These are phyloP conservation scores for Tothia fuscella DNA, from an alignment of 2,329 filamentous ascomycete species.

Conservation along the genomic window DNA sequence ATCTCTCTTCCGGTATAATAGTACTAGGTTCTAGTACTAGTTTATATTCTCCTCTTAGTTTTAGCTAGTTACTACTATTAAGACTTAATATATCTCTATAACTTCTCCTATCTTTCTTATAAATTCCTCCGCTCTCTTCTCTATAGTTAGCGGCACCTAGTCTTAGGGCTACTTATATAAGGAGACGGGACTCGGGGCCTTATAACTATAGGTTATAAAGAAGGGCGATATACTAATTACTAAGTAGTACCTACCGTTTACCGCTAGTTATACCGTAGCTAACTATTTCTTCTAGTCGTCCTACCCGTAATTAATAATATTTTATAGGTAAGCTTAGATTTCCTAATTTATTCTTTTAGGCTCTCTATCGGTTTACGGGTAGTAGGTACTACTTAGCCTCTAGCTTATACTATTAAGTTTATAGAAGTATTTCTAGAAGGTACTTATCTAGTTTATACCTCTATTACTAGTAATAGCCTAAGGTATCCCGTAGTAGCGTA, in stretches of 20 bases:
- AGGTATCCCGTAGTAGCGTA: neutral
- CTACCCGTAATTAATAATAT: neutral
- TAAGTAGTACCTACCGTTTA: neutral
- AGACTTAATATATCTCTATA: neutral
- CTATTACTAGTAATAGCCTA: neutral
- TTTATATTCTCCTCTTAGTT: neutral
- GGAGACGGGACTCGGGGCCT: neutral
- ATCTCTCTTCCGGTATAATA: neutral
- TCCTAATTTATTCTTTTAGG: no score
- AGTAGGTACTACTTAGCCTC: neutral
- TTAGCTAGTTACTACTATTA: neutral
- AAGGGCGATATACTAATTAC: neutral
- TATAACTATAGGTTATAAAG: neutral
- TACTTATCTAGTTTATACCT: neutral
- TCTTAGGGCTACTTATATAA: neutral
- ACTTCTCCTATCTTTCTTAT: neutral
- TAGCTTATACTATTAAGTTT: neutral
- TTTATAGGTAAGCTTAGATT: neutral
- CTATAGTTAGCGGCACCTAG: neutral
- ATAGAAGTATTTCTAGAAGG: neutral
- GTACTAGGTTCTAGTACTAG: neutral
- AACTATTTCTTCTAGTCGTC: constrained; percentile 1
- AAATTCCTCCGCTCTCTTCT: neutral
- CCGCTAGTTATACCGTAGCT: neutral
- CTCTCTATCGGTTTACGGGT: neutral